Base-by-base conservation (phyloP, 2,329 filamentous ascomycete species). In the Drechslerella dactyloides region DNA sequence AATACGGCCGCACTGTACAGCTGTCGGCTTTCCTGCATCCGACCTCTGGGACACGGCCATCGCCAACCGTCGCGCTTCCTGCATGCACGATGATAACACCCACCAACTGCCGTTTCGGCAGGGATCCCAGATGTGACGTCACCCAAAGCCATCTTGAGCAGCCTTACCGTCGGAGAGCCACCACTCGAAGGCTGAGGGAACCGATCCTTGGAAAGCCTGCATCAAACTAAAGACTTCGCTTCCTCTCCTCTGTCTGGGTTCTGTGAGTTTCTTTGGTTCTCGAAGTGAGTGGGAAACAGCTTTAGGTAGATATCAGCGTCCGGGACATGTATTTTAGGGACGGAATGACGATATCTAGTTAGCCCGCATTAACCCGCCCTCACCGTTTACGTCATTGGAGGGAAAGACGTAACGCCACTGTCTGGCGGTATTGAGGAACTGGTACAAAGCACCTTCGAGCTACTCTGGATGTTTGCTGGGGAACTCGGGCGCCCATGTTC, bases 31-130 rank as follows among this genome's bases (percentile, higher is more conserved):
- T 50, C 46, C 54, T 61, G 53, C 37, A 50, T 42, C 52, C 65
- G 48, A 24, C 60, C 60, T 61, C 59, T 61, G 35, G 44, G 59
- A 61, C 52, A 53, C 53, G 8, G 53, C 59, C 66, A 42, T 48
- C 44, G 37, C 54, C 30, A 46, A 50, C 42, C 50, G 60, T 52
- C 60, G 58, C 13, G 59, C 62, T 50, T 50, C 68, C 60, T 72
- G 66, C 66, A 65, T 72, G 68, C 68, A 72, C 68, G 61, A 72
- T 72, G 68, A 72, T 72, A 72, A 72, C 68, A 72, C 68, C 60
- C 48, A 59, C 54, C 42, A 63, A 48, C 19, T 46, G 27, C 55
- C 55, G 56, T 61, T 72, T 46, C 17, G 27, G 68, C 68, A 72
- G 68, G 68, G 60, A 65, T 72, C 55, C 37, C 60, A 64, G 55